Evolutionary conservation across 208 protist genomes (phyloP).

Genomic region (Leishmania braziliensis): DNA sequence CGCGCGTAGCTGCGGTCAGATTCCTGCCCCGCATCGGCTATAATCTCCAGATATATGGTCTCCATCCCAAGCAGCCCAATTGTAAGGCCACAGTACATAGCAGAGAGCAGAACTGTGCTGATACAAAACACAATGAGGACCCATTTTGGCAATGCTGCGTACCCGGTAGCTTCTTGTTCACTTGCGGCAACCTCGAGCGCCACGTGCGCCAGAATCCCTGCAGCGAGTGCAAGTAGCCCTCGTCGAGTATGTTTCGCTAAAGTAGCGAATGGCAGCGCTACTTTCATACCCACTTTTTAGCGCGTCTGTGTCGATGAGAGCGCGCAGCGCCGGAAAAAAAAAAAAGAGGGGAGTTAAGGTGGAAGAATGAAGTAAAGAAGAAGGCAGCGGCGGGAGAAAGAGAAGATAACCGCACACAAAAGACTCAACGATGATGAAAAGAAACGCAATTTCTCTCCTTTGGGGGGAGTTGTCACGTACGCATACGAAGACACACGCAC

Average conservation of each 20-base stretch:
- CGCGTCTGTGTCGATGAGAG: background rate
- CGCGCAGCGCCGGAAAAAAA: background rate
- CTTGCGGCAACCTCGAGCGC: slow-evolving; percentile 2
- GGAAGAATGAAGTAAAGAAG: background rate
- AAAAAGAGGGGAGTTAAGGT: too few species aligned
- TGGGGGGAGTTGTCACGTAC: background rate
- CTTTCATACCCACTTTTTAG: background rate
- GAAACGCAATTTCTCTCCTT: background rate
- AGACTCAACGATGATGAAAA: background rate
- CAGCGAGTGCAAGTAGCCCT: slow-evolving; percentile 21
- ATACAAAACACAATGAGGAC: slow-evolving; percentile 48
- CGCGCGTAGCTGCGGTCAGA: slow-evolving; percentile 71
- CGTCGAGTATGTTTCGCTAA: background rate
- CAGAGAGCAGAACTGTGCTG: slow-evolving; percentile 53
- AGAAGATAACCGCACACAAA: background rate
- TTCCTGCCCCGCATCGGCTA: slow-evolving; percentile 66
- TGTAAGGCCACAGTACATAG: slow-evolving; percentile 84
- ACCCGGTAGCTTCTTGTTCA: slow-evolving; percentile 33
- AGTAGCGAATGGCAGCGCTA: background rate
- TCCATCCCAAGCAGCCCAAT: slow-evolving; percentile 86
- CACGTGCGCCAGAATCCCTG: slow-evolving; percentile 8
- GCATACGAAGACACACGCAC: background rate
- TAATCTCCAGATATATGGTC: slow-evolving; percentile 75
- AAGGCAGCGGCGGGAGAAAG: background rate
- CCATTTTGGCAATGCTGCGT: slow-evolving; percentile 50